Evolutionary conservation across 164 flowering plant genomes (phyloP).

Genomic region (Litsea cubeba): DNA sequence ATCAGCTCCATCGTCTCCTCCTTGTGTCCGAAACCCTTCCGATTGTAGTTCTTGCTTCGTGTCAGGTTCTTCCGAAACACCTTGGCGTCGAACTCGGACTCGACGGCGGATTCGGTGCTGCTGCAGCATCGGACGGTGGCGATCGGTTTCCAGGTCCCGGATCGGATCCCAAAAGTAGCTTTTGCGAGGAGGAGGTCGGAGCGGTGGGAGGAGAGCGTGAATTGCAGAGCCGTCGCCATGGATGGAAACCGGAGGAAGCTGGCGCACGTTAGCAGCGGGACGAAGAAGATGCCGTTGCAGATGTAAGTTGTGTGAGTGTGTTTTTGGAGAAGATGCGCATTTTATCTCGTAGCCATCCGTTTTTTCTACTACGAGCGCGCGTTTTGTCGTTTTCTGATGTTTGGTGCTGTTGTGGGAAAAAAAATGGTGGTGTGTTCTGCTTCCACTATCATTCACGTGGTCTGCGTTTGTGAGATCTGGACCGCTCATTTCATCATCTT

Average conservation of each 20-base stretch:
- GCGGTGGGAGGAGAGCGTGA: slow-evolving; percentile 38
- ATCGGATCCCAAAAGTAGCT: slow-evolving; percentile 10
- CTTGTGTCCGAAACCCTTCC: slow-evolving; percentile 81
- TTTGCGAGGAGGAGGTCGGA: slow-evolving; percentile 31
- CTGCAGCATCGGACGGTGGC: slow-evolving; percentile 50
- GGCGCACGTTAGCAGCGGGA: too few relatives aligned
- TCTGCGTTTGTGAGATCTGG: too few relatives aligned
- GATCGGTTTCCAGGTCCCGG: slow-evolving; percentile 32
- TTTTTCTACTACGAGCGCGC: too few relatives aligned
- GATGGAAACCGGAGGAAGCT: not conserved
- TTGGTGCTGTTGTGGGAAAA: too few relatives aligned
- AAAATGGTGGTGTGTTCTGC: too few relatives aligned
- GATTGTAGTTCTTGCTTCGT: slow-evolving; percentile 80
- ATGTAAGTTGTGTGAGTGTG: too few relatives aligned
- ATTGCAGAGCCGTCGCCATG: slow-evolving; percentile 63
- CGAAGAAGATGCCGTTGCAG: too few relatives aligned
- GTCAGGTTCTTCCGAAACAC: slow-evolving; percentile 75
- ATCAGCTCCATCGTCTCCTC: slow-evolving; percentile 78
- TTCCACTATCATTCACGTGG: too few relatives aligned
- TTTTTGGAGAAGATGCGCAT: too few relatives aligned
- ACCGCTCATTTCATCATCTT: too few relatives aligned
- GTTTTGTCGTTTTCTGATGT: too few relatives aligned
- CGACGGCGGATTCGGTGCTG: slow-evolving; percentile 23
- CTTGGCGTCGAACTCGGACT: slow-evolving; percentile 78
- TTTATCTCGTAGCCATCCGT: too few relatives aligned